These are phyloP conservation scores for Candida pseudoviswanathii DNA, from an alignment of 1,139 yeast species.

Conservation along the genomic window DNA sequence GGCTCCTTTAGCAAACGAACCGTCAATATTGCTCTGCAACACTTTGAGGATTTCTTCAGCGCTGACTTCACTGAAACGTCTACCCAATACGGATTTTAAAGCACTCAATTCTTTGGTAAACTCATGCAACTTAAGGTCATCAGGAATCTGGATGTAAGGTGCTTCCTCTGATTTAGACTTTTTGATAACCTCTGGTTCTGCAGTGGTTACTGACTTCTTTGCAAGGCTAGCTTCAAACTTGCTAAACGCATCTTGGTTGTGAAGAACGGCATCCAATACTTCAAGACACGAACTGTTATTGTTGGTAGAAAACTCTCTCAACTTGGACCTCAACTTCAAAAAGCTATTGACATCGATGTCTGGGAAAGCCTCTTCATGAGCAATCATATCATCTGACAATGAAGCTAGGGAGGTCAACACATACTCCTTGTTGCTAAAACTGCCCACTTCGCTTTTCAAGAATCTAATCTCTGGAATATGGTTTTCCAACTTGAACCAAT, in stretches of 20 bases:
- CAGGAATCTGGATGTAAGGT: constrained; percentile 24
- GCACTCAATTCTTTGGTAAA: constrained; percentile 24
- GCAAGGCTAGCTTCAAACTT: too few relatives aligned
- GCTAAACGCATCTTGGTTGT: not conserved
- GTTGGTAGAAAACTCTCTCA: constrained; percentile 9
- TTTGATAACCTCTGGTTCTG: too few relatives aligned
- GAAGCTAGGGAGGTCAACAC: constrained; percentile 5
- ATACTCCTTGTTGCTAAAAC: constrained; percentile 7
- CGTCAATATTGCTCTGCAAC: constrained; percentile 25
- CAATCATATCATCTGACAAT: constrained; percentile 3
- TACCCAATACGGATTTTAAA: constrained; percentile 20
- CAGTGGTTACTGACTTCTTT: not conserved
- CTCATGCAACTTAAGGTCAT: constrained; percentile 23
- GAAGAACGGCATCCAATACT: constrained; percentile 16
- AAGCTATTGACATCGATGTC: constrained; percentile 8
- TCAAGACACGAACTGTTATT: constrained; percentile 12
- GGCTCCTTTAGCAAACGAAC: constrained; percentile 16
- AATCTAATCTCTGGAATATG: constrained; percentile 9
- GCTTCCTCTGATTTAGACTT: not conserved
- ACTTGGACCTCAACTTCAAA: constrained; percentile 9
- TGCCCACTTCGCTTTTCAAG: constrained; percentile 7
- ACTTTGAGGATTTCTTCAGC: constrained; percentile 18
- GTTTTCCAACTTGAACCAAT: constrained; percentile 6
- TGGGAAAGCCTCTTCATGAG: constrained; percentile 1
- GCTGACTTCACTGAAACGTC: constrained; percentile 9